Conservation (phyloP, 2,329 filamentous ascomycete species). For the Penicillium expansum region DNA sequence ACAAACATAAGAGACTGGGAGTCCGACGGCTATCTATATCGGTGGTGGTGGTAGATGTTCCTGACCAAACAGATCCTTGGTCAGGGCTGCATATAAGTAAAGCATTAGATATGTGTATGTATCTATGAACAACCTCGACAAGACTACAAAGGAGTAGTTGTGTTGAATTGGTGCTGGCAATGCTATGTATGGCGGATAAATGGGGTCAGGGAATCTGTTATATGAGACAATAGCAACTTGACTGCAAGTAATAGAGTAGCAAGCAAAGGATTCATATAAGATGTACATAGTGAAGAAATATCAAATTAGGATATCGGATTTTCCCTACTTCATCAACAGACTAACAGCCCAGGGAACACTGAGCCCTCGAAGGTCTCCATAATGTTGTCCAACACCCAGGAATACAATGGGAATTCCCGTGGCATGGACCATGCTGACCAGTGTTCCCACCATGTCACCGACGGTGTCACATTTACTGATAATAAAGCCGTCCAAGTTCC, state of each 20-base stretch:
- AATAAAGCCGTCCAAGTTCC: conserved; percentile 90
- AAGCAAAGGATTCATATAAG: not conserved
- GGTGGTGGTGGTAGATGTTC: not conserved
- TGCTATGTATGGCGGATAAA: not conserved
- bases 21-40: not conserved
- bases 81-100: not conserved
- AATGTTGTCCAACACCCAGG: conserved; percentile 70
- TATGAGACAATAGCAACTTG: not conserved
- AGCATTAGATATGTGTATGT: not conserved
- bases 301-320: not conserved
- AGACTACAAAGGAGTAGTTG: not conserved
- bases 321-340: conserved; percentile 54
- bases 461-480: conserved; percentile 99
- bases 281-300: not conserved
- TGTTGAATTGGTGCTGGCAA: not conserved
- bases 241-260: not conserved
- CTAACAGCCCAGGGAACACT: conserved; percentile 64
- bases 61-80: not conserved
- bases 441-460: conserved; percentile 95
- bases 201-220: not conserved
- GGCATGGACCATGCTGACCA: conserved; percentile 96
- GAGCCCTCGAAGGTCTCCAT: conserved; percentile 62
- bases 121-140: not conserved
- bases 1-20: not conserved
- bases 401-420: conserved; percentile 96